phyloP scores from a whole-genome alignment of 768 basidiomycete species.

The Tricholoma saponaceum region DNA sequence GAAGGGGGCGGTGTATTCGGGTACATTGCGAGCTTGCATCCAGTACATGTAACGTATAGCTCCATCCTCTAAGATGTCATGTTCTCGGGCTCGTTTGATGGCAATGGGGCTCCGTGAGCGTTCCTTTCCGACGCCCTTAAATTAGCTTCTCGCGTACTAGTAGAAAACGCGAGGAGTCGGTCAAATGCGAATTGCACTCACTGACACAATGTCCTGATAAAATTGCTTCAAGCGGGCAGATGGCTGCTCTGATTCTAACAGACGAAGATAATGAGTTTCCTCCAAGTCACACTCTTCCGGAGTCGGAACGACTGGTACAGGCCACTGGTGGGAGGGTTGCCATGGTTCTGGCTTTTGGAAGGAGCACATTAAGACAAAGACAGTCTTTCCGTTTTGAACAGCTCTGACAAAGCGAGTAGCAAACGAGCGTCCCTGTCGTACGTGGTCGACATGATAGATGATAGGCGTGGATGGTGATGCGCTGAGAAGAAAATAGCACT shows the following conservation, averaged over 20 bases:
- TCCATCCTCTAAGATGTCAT: constrained; percentile 41
- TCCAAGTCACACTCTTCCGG: constrained; percentile 66
- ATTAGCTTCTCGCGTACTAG: not conserved
- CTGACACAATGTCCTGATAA: constrained; percentile 26
- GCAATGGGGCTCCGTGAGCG: constrained; percentile 65
- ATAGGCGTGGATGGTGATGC: constrained; percentile 73
- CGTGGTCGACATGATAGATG: constrained; percentile 71
- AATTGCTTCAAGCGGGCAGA: constrained; percentile 30
- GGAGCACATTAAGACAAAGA: constrained; percentile 70
- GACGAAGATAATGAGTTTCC: constrained; percentile 34
- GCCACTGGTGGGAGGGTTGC: constrained; percentile 67
- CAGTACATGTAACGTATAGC: constrained; percentile 60
- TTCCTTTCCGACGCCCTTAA: constrained; percentile 42
- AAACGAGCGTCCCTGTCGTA: constrained; percentile 75
- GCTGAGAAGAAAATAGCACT: constrained; percentile 82
- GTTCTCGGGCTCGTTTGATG: constrained; percentile 49
- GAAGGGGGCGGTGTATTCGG: constrained; percentile 64
- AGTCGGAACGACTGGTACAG: constrained; percentile 54
- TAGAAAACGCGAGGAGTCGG: not conserved
- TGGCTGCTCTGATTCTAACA: constrained; percentile 30
- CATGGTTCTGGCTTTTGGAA: constrained; percentile 78
- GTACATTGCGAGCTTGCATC: constrained; percentile 72
- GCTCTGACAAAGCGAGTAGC: constrained; percentile 63
- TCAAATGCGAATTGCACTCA: constrained; percentile 10
- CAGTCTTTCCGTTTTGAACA: constrained; percentile 43